These are phyloP conservation scores for Solanum boliviense DNA, from an alignment of 257 asterid genomes.

Conservation along the genomic window DNA sequence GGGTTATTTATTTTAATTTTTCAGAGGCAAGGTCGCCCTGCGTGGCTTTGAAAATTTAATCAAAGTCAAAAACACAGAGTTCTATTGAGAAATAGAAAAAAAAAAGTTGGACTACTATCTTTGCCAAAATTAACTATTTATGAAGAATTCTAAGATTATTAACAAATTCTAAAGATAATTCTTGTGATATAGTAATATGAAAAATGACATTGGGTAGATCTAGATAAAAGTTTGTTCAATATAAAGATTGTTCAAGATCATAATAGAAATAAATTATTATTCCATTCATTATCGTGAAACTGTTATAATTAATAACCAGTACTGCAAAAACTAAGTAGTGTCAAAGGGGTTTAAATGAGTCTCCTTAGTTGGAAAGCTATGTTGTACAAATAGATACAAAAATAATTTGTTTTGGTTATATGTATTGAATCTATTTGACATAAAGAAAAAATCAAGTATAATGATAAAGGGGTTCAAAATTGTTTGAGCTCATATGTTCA, in stretches of 20 bases:
- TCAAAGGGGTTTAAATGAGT: not conserved
- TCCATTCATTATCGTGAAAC: rapidly evolving
- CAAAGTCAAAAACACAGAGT: not conserved
- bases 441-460: not conserved
- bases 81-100: not conserved
- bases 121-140: not conserved
- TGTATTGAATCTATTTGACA: not conserved
- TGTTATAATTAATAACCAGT: not conserved
- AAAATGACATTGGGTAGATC: not conserved
- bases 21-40: not conserved
- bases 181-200: not conserved
- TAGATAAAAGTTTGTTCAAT: not conserved
- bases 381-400: not conserved
- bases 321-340: not conserved
- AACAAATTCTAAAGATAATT: not conserved
- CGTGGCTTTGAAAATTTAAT: not conserved
- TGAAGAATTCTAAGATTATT: not conserved
- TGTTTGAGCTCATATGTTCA: not conserved
- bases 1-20: not conserved
- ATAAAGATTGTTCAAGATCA: not conserved
- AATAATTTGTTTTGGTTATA: not conserved
- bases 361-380: not conserved
- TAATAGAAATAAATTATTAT: not conserved
- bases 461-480: not conserved
- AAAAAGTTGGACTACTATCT: not conserved